Evolutionary conservation across 2,329 filamentous ascomycete genomes (phyloP).

Genomic region (Arthrobotrys musiformis): DNA sequence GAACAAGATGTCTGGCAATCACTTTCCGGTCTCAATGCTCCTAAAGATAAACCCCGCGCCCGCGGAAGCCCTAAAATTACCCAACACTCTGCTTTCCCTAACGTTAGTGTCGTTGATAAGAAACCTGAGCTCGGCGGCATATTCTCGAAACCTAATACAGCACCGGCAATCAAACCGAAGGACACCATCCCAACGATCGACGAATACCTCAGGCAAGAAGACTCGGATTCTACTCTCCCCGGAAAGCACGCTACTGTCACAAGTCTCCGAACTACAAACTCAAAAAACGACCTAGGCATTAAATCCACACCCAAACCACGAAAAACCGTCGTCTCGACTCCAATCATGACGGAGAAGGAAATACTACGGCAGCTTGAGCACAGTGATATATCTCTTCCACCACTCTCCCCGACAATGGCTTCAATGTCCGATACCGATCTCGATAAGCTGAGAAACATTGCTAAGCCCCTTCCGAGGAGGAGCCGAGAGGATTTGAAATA

Average conservation of each 20-base stretch:
- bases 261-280: not conserved
- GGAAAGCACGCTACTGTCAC: not conserved
- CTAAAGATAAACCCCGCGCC: slow-evolving; percentile 36
- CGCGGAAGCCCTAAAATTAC: slow-evolving; percentile 38
- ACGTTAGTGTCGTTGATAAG: slow-evolving; percentile 33
- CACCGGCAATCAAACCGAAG: not conserved
- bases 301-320: slow-evolving; percentile 40
- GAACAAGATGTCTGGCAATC: slow-evolving; percentile 42
- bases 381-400: slow-evolving; percentile 42
- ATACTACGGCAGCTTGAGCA: slow-evolving; percentile 41
- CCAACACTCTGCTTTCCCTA: slow-evolving; percentile 44
- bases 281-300: not conserved
- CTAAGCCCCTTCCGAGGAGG: slow-evolving; percentile 18
- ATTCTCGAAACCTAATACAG: slow-evolving; percentile 20
- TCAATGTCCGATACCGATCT: slow-evolving; percentile 49
- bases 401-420: slow-evolving; percentile 40
- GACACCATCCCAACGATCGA: slow-evolving; percentile 32
- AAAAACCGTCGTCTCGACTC: slow-evolving; percentile 29
- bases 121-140: slow-evolving; percentile 41
- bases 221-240: slow-evolving; percentile 25
- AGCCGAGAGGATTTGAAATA: slow-evolving; percentile 43
- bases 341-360: slow-evolving; percentile 52
- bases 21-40: slow-evolving; percentile 25
- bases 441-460: slow-evolving; percentile 32
- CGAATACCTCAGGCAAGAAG: slow-evolving; percentile 35